A percentile compares a stretch with the other conserved stretches of the same genome.
Evolutionary conservation across 169 alveolate genomes (phyloP).

Genomic region (Cryptosporidium meleagridis): DNA sequence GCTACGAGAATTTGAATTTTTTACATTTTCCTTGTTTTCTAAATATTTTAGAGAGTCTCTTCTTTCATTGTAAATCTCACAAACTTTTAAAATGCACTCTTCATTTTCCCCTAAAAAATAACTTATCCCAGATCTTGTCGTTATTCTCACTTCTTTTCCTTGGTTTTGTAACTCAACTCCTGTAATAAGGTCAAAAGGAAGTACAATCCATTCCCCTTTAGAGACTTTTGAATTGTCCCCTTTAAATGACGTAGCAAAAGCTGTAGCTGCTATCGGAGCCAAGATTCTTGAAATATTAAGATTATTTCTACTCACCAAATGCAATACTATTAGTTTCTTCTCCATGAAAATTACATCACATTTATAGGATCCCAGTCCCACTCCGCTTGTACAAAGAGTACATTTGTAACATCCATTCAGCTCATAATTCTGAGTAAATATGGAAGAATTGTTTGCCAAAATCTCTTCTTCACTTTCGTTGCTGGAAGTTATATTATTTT

Average conservation of each 20-base stretch:
- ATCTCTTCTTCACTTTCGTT: not conserved
- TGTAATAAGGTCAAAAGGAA: constrained; percentile 38
- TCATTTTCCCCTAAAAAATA: constrained; percentile 30
- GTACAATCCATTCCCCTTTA: constrained; percentile 68
- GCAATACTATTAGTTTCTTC: constrained; percentile 37
- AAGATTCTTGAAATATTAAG: constrained; percentile 28
- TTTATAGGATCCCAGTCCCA: constrained; percentile 26
- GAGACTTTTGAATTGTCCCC: constrained; percentile 12
- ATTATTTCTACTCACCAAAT: constrained; percentile 21
- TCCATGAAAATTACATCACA: constrained; percentile 65
- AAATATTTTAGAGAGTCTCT: not conserved
- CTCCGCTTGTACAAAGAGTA: constrained; percentile 10
- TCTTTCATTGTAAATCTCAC: constrained; percentile 2
- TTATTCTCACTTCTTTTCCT: not conserved
- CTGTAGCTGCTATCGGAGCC: constrained; percentile 72
- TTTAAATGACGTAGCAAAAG: constrained; percentile 40
- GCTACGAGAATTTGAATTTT: not conserved
- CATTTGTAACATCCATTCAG: constrained; percentile 51
- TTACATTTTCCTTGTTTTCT: not conserved
- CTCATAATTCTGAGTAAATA: constrained; percentile 45
- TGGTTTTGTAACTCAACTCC: not conserved
- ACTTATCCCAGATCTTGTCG: constrained; percentile 33
- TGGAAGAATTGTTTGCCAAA: not conserved
- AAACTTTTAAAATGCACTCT: constrained; percentile 28
- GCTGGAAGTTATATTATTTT: not conserved